phyloP scores from a whole-genome alignment of 495 filamentous ascomycete species.

The Polyplosphaeria fusca region DNA sequence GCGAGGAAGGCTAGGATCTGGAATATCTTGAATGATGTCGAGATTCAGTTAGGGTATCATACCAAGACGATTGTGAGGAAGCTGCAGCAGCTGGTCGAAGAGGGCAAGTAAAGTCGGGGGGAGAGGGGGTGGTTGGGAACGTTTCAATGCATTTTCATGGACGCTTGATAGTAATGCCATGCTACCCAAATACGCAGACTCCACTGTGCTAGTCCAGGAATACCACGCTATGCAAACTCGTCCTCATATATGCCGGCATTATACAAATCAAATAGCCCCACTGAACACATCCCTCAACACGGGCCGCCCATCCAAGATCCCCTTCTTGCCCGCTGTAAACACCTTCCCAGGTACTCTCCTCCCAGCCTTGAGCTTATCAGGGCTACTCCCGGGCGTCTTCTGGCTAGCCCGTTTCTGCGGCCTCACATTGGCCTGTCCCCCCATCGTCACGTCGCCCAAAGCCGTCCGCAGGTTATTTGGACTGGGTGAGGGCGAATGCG shows the following conservation, averaged over 20 bases:
- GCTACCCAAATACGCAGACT: too few relatives aligned
- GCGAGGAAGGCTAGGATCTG: conserved; percentile 22
- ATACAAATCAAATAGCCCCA: background rate
- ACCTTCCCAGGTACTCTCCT: conserved; percentile 27
- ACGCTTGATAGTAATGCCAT: too few relatives aligned
- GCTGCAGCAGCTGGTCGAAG: conserved; percentile 17
- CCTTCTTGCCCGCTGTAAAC: conserved; percentile 26
- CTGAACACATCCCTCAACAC: conserved; percentile 51
- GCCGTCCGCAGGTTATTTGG: conserved; percentile 22
- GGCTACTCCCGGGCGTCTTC: background rate
- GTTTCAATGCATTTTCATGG: too few relatives aligned
- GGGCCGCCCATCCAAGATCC: conserved; percentile 44
- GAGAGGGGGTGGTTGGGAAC: too few relatives aligned
- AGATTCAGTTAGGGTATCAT: conserved; percentile 25
- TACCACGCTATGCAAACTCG: too few relatives aligned
- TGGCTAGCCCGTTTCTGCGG: conserved; percentile 1
- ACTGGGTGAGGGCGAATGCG: conserved; percentile 12
- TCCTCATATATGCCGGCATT: too few relatives aligned
- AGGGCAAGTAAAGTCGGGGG: too few relatives aligned
- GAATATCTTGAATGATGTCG: conserved; percentile 22
- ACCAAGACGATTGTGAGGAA: conserved; percentile 19
- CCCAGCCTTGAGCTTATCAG: background rate
- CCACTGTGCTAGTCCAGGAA: too few relatives aligned
- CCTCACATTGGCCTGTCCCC: background rate
- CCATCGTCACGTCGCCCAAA: conserved; percentile 14